Conservation (phyloP, 306 rosid species). For the Canavalia gladiata region DNA sequence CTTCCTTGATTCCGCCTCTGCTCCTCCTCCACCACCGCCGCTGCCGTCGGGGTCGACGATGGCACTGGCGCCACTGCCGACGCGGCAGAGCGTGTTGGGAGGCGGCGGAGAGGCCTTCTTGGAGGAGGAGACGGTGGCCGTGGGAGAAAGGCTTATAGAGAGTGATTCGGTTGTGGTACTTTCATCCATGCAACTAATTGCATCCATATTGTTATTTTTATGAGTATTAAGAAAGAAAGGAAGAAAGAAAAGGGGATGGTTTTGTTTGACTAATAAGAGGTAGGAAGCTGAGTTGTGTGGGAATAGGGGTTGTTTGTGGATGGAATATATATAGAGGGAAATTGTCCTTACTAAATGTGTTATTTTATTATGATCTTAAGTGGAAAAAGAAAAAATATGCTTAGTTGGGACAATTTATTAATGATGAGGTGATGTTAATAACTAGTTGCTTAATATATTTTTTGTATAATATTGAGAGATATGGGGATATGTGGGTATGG, state of each 20-base stretch:
- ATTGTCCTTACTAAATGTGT: conserved; percentile 31
- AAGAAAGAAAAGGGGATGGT: background rate
- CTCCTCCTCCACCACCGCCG: background rate
- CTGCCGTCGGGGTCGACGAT: conserved; percentile 60
- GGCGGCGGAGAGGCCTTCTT: conserved; percentile 44
- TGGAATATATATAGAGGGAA: conserved; percentile 71
- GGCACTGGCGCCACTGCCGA: conserved; percentile 83
- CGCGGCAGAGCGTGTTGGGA: conserved; percentile 63
- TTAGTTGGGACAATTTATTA: conserved; percentile 33
- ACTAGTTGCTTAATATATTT: conserved; percentile 43
- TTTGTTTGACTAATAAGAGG: conserved; percentile 40
- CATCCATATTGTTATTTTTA: conserved; percentile 63
- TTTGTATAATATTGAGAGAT: conserved; percentile 40
- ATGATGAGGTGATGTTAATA: conserved; percentile 40
- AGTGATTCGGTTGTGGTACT: conserved; percentile 74
- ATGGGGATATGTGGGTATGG: conserved; percentile 59
- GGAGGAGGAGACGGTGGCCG: background rate
- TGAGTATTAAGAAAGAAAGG: too few species aligned
- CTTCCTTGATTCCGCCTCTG: conserved; percentile 79
- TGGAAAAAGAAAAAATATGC: conserved; percentile 30
- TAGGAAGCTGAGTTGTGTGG: conserved; percentile 43
- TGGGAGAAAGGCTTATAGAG: conserved; percentile 60
- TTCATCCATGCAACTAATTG: conserved; percentile 68
- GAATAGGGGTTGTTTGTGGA: conserved; percentile 53
- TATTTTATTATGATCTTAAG: conserved; percentile 34